phyloP scores from a whole-genome alignment of 306 rosid genomes.

The Prinsepia uniflora region DNA sequence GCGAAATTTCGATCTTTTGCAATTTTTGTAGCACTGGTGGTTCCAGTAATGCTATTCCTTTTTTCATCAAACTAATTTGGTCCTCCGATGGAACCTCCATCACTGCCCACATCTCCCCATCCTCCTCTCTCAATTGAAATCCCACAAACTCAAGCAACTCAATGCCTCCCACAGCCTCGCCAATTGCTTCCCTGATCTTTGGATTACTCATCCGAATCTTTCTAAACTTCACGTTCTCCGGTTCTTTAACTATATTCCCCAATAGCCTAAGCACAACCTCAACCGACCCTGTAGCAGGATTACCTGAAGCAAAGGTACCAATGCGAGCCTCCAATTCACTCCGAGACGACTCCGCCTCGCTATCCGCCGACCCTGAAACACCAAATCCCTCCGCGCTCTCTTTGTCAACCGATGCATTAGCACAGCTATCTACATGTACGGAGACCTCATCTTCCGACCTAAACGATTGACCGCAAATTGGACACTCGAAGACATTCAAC shows the following conservation, averaged over 20 bases:
- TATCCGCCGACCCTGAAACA: slow-evolving; percentile 21
- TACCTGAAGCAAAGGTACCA: slow-evolving; percentile 57
- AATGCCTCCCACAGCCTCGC: slow-evolving; percentile 65
- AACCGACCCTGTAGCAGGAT: slow-evolving; percentile 56
- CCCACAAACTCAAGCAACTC: slow-evolving; percentile 77
- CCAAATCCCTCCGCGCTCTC: slow-evolving; percentile 5
- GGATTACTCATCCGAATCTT: slow-evolving; percentile 78
- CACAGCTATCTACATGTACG: slow-evolving; percentile 66
- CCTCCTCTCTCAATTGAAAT: slow-evolving; percentile 63
- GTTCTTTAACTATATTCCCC: slow-evolving; percentile 72
- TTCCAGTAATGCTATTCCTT: slow-evolving; percentile 50
- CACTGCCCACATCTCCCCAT: slow-evolving; percentile 82
- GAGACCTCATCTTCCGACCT: slow-evolving; percentile 80
- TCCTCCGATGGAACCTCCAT: slow-evolving; percentile 67
- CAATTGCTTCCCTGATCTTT: slow-evolving; percentile 71
- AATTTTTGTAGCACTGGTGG: slow-evolving; percentile 38
- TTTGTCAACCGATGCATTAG: slow-evolving; percentile 22
- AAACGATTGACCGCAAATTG: slow-evolving; percentile 60
- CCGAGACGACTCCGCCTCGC: slow-evolving; percentile 26
- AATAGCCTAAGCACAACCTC: slow-evolving; percentile 66
- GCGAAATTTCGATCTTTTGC: slow-evolving; percentile 27
- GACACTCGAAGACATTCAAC: slow-evolving; percentile 62
- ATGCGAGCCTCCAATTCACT: slow-evolving; percentile 53
- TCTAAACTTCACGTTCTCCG: slow-evolving; percentile 79
- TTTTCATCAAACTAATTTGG: slow-evolving; percentile 34